Evolutionary conservation across 2,329 filamentous ascomycete species (phyloP), one percentile per base, ranked within the genome.

Genomic region (Pseudopithomyces chartarum): DNA sequence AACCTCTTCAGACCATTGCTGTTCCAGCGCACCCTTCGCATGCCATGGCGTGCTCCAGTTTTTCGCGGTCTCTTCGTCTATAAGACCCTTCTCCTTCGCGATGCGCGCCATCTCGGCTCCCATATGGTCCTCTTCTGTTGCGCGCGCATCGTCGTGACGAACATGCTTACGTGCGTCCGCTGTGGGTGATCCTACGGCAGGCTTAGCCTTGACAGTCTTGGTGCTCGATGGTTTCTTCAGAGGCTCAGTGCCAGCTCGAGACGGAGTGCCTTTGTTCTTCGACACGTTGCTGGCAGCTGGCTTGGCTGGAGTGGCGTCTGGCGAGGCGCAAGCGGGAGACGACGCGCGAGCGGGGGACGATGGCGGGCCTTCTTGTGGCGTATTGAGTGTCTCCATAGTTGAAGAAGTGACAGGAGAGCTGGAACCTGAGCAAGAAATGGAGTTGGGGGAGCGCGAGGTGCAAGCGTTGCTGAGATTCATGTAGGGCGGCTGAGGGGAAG

Each of bases 91-190:
- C 19, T 22, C 20, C 13, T 45, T 53, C 10, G 65, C 47, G 7
- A 40, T 20, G 4, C 40, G 42, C 0, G 62, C 60, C 40, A 68
- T 63, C 2, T 54, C 50, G 1, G 40, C 43, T 52, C 66, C 64
- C 42, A 65, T 43, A 4, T 36, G 17, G 17, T 60, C 36, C 48
- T 69, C 60, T 3, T 53, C 61, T 6, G 55, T 40, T 6, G 64
- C 61, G 22, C 56, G 63, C n/a, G 47, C 54, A 33, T 68, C 63
- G 22, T 66, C 67, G 29, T 58, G 66, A 1, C 11, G 52, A 2
- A 60, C 63, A n/a, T 63, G 60, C 13, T 29, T 23, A 8, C 23
- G 33, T 5, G 2, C 33, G 13, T 17, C 15, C 15, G 4, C 13
- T 4, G 15, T 10, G 22, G 39, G 33, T 17, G 2, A 10, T 17